Evolutionary conservation across 345 rosid species (phyloP).

Genomic region (Turritis glabra): DNA sequence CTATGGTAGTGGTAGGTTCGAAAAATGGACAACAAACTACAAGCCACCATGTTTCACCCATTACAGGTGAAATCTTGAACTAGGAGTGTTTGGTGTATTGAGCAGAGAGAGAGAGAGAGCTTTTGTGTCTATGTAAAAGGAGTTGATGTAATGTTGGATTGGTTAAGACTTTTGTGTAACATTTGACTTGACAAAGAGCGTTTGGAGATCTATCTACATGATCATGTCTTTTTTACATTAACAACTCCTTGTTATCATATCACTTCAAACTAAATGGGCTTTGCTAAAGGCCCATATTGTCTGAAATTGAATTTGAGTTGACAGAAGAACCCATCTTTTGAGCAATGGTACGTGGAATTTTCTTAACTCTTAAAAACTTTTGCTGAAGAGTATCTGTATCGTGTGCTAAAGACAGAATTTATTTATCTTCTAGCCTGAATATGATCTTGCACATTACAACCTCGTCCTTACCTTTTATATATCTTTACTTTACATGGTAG

Average conservation of each 20-base stretch:
- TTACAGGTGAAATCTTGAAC: slow-evolving; percentile 62
- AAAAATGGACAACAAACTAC: slow-evolving; percentile 65
- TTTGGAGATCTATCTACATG: slow-evolving; percentile 14
- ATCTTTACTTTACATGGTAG: neutral
- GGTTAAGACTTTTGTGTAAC: slow-evolving; percentile 1
- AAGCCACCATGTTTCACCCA: slow-evolving; percentile 64
- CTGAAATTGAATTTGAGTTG: no score
- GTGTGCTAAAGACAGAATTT: neutral
- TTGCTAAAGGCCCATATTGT: neutral
- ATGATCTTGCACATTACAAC: neutral
- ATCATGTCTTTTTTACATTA: neutral
- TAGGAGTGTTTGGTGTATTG: slow-evolving; percentile 19
- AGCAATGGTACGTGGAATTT: no score
- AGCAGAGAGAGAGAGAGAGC: neutral
- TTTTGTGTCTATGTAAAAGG: neutral
- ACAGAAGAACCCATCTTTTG: no score
- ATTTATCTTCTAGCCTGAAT: neutral
- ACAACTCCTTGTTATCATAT: slow-evolving; percentile 10
- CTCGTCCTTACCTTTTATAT: neutral
- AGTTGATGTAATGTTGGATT: neutral
- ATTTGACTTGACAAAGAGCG: neutral
- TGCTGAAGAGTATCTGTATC: no score
- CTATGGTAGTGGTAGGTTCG: slow-evolving; percentile 69
- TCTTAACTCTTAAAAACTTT: no score
- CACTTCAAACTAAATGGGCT: slow-evolving; percentile 10